Evolutionary conservation across 164 flowering plant genomes (phyloP).

Genomic region (Santalum album): DNA sequence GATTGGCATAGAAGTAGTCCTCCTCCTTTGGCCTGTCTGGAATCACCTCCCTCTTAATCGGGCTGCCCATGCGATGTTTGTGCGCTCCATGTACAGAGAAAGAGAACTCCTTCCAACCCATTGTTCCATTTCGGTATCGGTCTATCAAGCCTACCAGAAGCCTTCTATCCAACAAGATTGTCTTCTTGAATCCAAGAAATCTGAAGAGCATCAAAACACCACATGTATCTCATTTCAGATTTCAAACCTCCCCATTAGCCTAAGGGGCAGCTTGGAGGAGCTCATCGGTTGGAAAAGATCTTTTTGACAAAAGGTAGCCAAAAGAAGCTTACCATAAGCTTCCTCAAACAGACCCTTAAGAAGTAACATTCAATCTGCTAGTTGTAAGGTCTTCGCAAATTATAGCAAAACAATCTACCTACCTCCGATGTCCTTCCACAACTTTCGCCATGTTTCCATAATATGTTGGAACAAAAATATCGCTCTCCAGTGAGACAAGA

Average conservation of each 20-base stretch:
- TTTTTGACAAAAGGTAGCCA: no score
- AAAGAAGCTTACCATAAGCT: no score
- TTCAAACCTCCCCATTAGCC: no score
- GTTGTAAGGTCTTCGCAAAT: no score
- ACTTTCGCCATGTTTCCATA: slow-evolving; percentile 99
- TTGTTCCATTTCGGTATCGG: slow-evolving; percentile 38
- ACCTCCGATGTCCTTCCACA: slow-evolving; percentile 99
- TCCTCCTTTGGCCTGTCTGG: slow-evolving; percentile 85
- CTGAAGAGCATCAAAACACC: slow-evolving; percentile 28
- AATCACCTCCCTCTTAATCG: slow-evolving; percentile 50
- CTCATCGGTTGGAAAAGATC: no score
- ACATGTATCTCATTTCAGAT: no score
- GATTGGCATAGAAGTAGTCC: slow-evolving; percentile 82
- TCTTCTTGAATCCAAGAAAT: slow-evolving; percentile 69
- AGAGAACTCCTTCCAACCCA: slow-evolving; percentile 71
- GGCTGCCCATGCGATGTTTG: slow-evolving; percentile 57
- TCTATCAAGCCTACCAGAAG: slow-evolving; percentile 69
- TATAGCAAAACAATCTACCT: not conserved
- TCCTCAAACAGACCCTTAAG: no score
- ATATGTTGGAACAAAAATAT: slow-evolving; percentile 90
- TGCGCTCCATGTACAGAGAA: slow-evolving; percentile 53
- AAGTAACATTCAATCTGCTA: no score
- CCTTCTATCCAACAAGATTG: slow-evolving; percentile 62
- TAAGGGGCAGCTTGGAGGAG: no score
- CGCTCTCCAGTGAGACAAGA: slow-evolving; percentile 88